These are phyloP conservation scores for Yamadazyma friedrichii DNA, from an alignment of 1,139 yeast species.

Conservation along the genomic window DNA sequence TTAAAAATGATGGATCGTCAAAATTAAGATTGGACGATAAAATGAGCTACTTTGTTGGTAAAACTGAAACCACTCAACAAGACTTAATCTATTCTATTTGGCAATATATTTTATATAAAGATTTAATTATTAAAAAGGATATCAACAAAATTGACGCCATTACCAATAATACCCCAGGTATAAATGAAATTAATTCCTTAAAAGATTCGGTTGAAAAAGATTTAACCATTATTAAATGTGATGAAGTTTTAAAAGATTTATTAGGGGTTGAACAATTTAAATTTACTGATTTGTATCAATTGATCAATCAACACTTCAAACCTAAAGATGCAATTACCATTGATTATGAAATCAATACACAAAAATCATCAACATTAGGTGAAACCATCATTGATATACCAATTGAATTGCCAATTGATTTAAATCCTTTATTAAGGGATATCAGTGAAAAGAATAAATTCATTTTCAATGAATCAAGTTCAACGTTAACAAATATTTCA, in stretches of 20 bases:
- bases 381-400: slow-evolving; percentile 77
- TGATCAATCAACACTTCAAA: slow-evolving; percentile 55
- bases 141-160: slow-evolving; percentile 42
- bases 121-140: slow-evolving; percentile 50
- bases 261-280: slow-evolving; percentile 54
- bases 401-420: slow-evolving; percentile 53
- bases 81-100: slow-evolving; percentile 83
- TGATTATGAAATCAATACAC: slow-evolving; percentile 73
- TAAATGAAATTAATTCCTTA: slow-evolving; percentile 13
- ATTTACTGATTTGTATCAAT: slow-evolving; percentile 73
- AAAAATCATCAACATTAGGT: slow-evolving; percentile 76
- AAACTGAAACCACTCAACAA: slow-evolving; percentile 77
- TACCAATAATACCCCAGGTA: slow-evolving; percentile 20
- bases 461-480: slow-evolving; percentile 38
- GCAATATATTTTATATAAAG: slow-evolving; percentile 82
- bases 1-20: slow-evolving; percentile 61
- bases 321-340: slow-evolving; percentile 80
- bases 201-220: slow-evolving; percentile 30
- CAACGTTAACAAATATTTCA: slow-evolving; percentile 50
- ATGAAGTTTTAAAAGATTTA: slow-evolving; percentile 59
- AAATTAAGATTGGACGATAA: slow-evolving; percentile 61
- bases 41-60: slow-evolving; percentile 70
- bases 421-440: slow-evolving; percentile 38
- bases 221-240: slow-evolving; percentile 58
- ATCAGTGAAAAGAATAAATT: slow-evolving; percentile 38